Conservation (phyloP, 1,139 yeast species). For the Hansenula sp. region DNA sequence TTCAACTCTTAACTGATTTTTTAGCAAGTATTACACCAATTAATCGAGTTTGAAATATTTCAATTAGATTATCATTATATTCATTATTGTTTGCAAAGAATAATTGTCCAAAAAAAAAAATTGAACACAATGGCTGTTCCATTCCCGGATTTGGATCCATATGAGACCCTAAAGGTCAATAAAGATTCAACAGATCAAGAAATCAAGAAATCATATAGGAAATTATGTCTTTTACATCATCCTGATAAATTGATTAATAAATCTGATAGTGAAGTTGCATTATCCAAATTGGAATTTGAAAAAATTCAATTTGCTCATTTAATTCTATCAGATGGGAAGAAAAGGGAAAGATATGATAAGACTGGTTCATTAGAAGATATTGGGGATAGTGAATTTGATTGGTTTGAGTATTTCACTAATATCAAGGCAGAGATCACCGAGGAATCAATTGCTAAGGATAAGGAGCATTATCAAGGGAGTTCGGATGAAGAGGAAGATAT, state of each 20-base stretch:
- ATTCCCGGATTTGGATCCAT: slow-evolving; percentile 63
- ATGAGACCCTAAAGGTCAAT: slow-evolving; percentile 47
- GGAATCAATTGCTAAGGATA: slow-evolving; percentile 74
- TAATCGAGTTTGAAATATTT: no score
- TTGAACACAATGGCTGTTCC: slow-evolving; percentile 29
- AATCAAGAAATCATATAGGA: slow-evolving; percentile 70
- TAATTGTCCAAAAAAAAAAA: no score
- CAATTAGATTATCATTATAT: no score
- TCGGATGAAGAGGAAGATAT: slow-evolving; percentile 69
- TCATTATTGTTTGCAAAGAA: no score
- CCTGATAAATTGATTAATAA: slow-evolving; percentile 68
- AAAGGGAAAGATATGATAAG: slow-evolving; percentile 56
- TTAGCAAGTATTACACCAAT: no score
- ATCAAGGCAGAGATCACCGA: slow-evolving; percentile 59
- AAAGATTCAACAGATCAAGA: slow-evolving; percentile 43
- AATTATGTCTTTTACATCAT: slow-evolving; percentile 64
- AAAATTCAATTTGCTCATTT: slow-evolving; percentile 74
- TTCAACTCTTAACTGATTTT: no score
- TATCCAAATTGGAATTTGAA: slow-evolving; percentile 52
- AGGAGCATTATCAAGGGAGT: slow-evolving; percentile 56
- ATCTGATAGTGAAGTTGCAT: slow-evolving; percentile 29
- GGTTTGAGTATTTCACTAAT: slow-evolving; percentile 64
- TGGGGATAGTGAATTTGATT: slow-evolving; percentile 41
- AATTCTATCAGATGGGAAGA: slow-evolving; percentile 55
- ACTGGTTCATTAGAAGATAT: slow-evolving; percentile 61